These are phyloP conservation scores for Quercus glauca DNA, from an alignment of 306 rosid genomes.

Conservation along the genomic window DNA sequence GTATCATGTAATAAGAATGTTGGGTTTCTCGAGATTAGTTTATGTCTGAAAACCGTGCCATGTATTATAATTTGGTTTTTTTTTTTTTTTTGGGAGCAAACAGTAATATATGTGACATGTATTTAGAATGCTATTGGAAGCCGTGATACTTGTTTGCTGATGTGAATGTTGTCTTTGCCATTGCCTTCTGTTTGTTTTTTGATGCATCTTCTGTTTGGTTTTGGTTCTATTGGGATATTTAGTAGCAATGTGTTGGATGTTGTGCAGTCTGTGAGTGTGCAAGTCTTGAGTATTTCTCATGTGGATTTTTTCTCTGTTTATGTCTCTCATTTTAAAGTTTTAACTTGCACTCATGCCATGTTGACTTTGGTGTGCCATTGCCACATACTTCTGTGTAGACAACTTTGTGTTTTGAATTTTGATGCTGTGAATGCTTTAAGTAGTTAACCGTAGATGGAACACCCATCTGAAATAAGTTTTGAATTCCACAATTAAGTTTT, in stretches of 20 bases:
- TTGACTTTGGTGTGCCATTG: background rate
- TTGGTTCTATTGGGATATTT: no score
- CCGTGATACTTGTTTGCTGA: background rate
- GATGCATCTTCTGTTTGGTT: no score
- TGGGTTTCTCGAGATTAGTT: conserved; percentile 36
- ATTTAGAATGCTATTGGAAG: background rate
- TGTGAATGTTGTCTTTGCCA: background rate
- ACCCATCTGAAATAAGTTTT: background rate
- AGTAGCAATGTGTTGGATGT: background rate
- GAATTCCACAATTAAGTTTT: background rate
- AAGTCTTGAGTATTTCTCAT: no score
- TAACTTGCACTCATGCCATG: background rate
- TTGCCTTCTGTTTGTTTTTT: background rate
- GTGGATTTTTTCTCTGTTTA: background rate
- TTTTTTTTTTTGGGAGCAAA: background rate
- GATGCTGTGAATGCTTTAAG: no score
- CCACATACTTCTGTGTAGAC: background rate
- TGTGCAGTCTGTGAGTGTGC: background rate
- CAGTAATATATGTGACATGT: background rate
- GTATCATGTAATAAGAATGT: conserved; percentile 23
- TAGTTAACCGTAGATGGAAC: background rate
- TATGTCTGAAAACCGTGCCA: conserved; percentile 2
- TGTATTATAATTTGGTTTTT: background rate
- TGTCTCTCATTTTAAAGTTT: background rate
- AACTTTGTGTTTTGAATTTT: background rate